Evolutionary conservation across 768 basidiomycete genomes (phyloP).

Genomic region (Suillus tomentosus): DNA sequence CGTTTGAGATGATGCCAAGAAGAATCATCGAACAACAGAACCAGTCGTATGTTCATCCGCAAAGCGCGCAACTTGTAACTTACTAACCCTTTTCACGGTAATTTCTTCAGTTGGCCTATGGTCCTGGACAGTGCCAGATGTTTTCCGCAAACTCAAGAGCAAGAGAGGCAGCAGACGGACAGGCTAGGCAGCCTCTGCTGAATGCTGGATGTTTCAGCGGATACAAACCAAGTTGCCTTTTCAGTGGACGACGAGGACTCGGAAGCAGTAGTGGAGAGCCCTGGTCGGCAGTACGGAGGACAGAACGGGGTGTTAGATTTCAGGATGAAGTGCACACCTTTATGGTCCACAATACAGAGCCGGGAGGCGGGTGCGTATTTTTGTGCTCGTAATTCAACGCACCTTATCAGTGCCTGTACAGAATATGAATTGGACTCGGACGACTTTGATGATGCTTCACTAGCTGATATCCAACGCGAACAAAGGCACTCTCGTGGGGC

Average conservation of each 20-base stretch:
- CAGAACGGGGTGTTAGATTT: constrained; percentile 59
- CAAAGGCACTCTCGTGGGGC: constrained; percentile 24
- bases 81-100: background rate
- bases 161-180: constrained; percentile 34
- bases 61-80: constrained; percentile 12
- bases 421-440: constrained; percentile 87
- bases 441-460: constrained; percentile 63
- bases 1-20: constrained; percentile 23
- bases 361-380: constrained; percentile 76
- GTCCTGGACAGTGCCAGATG: constrained; percentile 23
- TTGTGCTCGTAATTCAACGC: constrained; percentile 8
- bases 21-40: constrained; percentile 23
- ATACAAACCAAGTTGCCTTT: constrained; percentile 47
- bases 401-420: constrained; percentile 32
- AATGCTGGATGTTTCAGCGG: constrained; percentile 37
- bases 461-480: constrained; percentile 32
- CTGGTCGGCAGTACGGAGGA: constrained; percentile 35
- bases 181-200: constrained; percentile 63
- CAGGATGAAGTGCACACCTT: constrained; percentile 67
- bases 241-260: constrained; percentile 58
- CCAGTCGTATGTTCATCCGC: constrained; percentile 22
- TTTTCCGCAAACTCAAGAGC: constrained; percentile 32
- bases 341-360: constrained; percentile 73
- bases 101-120: constrained; percentile 17
- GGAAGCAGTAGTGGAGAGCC: constrained; percentile 38